Base-by-base conservation (phyloP, 2,329 filamentous ascomycete genomes). In the Microdochium paspali region DNA sequence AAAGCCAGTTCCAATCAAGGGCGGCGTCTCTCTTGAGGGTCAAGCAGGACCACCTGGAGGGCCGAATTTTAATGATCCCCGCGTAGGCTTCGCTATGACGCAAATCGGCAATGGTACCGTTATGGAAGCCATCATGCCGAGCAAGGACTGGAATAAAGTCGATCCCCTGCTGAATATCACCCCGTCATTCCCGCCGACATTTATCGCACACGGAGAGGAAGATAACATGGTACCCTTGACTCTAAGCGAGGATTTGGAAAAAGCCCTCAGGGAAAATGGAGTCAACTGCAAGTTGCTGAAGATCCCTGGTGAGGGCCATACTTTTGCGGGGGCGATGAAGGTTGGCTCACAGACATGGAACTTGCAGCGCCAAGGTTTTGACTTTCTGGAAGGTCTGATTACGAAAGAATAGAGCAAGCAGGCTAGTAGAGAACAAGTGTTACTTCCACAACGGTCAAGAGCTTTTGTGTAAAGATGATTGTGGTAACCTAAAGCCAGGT, bases 251-350 rank as follows among this genome's bases (percentile, higher is more conserved):
- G 51, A 49, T 24, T 45, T 71, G 35, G 55, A 55, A 40, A 47
- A 31, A 3, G 53, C 42, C 4, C 47, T 71, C 18, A 43, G 52
- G 28, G 49, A 56, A 31, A 44, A 54, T 5, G 63, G 60, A 4
- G 63, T 70, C 0, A 47, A 56, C 25, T 65, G 64, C 51, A 65
- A 57, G 4, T 56, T 69, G 55, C 54, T 56, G 10, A 65, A 66
- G 48, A 61, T 70, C 7, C 63, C 63, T 0, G 65, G 56, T 4
- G 68, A 71, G 49, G 65, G 61, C n/a, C 68, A 71, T 51, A 70
- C 66, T 2, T 71, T 71, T 58, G 65, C 65, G 0, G 63, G 60
- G 2, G 64, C 57, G 49, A 71, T 71, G 67, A 49, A 61, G 49
- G 65, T 67, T 47, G 67, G 66, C 1, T 62, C 60, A 1, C 46